Evolutionary conservation across 305 asterid species (phyloP).

Genomic region (Plantago lanceolata): DNA sequence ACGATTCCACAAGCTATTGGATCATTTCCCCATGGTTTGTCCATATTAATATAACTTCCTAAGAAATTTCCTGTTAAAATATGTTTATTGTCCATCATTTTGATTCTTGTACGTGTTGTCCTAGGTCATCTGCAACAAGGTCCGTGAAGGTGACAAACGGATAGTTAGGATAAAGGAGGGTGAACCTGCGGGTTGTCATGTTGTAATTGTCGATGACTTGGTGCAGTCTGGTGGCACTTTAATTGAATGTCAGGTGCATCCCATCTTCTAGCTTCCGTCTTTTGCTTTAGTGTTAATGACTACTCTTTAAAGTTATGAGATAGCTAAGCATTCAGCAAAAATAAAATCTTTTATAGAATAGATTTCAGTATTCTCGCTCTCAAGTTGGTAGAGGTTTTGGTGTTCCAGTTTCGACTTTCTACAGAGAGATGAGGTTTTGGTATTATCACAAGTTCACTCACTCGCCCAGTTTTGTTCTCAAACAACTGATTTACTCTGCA

Average conservation of each 20-base stretch:
- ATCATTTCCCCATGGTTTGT: constrained; percentile 74
- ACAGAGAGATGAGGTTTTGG: too few species aligned
- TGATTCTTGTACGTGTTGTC: constrained; percentile 10
- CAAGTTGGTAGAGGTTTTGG: too few species aligned
- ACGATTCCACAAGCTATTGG: constrained; percentile 86
- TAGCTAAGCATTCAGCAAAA: neutral
- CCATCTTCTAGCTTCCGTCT: constrained; percentile 23
- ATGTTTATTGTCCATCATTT: constrained; percentile 14
- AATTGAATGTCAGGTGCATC: constrained; percentile 82
- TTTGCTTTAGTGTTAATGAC: neutral
- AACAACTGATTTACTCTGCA: too few species aligned
- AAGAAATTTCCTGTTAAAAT: constrained; percentile 9
- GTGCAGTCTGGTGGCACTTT: constrained; percentile 97
- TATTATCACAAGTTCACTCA: too few species aligned
- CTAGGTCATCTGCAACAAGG: constrained; percentile 92
- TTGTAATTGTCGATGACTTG: constrained; percentile 90
- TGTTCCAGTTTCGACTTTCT: too few species aligned
- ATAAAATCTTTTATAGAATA: neutral
- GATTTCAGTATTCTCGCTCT: too few species aligned
- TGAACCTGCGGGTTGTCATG: constrained; percentile 81
- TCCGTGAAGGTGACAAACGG: constrained; percentile 93
- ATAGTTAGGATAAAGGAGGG: constrained; percentile 93
- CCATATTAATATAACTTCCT: constrained; percentile 1
- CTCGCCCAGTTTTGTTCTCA: too few species aligned
- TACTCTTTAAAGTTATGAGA: too few species aligned